Evolutionary conservation across 192 early-diverging fungal genomes (phyloP), one percentile per base, ranked within the genome.

Genomic region (Gamsiella multidivaricata): DNA sequence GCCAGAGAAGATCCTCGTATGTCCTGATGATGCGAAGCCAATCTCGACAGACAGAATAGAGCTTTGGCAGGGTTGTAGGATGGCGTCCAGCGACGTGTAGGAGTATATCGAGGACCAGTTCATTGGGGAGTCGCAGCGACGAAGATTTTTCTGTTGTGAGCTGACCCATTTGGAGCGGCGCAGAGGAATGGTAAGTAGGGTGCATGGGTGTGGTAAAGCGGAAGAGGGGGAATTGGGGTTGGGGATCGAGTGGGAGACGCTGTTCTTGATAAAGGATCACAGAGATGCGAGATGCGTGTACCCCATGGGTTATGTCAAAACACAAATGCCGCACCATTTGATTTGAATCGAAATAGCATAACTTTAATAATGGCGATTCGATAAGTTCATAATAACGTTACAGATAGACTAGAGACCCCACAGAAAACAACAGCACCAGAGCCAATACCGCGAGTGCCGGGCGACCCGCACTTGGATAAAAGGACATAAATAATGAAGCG

Each of bases 31-130:
- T 28, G 9, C 4, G 0, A 3, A 26, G 5, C 73, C 73, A 76
- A 11, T 68, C 42, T 6, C 7, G 22, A 32, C 54, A 62, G 52
- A 76, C 53, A 8, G 17, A 18, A 3, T 39, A 4, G 3, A 76
- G 37, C 15, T 9, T 51, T 25, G 51, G 2, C 1, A 76, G 15
- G 0, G 32, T 39, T 1, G 2, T 17, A 10, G 73, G 73, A 15
- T 66, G 33, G 15, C 56, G 15, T 0, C 26, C 57, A 1, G 65
- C 59, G 0, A 67, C 41, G 10, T 61, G 43, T 11, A 34, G 41
- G 22, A 76, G 68, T 9, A 76, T 49, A 5, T 55, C 43, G 8
- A 76, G 51, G 25, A 76, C 51, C 2, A 76, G 5, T 46, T 76
- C 73, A 15, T 47, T 76, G 2, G 73, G 73, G 7, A 76, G 57